Base-by-base conservation (phyloP, 768 basidiomycete species). In the Auricularia auricula-judae region DNA sequence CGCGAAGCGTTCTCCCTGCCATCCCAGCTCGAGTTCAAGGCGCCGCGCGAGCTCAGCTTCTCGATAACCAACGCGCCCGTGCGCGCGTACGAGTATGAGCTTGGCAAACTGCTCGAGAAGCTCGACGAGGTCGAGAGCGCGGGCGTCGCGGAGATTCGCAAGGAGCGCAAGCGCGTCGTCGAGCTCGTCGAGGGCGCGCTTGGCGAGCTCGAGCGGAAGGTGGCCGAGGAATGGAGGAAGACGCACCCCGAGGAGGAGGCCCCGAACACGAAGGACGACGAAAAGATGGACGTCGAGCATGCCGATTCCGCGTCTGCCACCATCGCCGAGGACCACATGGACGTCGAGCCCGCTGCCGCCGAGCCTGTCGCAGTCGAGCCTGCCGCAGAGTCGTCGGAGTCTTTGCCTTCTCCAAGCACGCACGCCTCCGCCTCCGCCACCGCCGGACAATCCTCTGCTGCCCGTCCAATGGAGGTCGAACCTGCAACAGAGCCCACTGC, bases 91-190 rank as follows among this genome's bases (percentile, higher is more conserved):
- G 75, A 78, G n/a, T 83, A 90, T 68, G 76, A 79, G 56, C 78
- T 91, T 42, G 81, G 81, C 64, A 82, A 82, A 47, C 73, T 91
- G 12, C 77, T 91, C n/a, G 78, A 81, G 58, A 79, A 79, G 67
- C 81, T 91, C 11, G 89, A 91, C 68, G 83, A 80, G 0, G 80
- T 91, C 23, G 83, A 88, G 68, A 87, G 84, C 67, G 80, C 79
- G 67, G 88, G 88, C 0, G 79, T 84, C 61, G 73, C 73, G 67
- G 74, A 72, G 1, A 80, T 92, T 5, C 74, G 89, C 59, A 74
- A 76, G 36, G 72, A 68, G 65, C 74, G 90, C 62, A 78, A 83
- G 68, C 71, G 73, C 3, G 75, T 86, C 1, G 88, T 87, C 56
- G 76, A 78, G 67, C 71, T 70, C 58, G 82, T 91, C 18, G 89